Conservation (phyloP, 176 grass and related monocot species). For the Canna indica region DNA sequence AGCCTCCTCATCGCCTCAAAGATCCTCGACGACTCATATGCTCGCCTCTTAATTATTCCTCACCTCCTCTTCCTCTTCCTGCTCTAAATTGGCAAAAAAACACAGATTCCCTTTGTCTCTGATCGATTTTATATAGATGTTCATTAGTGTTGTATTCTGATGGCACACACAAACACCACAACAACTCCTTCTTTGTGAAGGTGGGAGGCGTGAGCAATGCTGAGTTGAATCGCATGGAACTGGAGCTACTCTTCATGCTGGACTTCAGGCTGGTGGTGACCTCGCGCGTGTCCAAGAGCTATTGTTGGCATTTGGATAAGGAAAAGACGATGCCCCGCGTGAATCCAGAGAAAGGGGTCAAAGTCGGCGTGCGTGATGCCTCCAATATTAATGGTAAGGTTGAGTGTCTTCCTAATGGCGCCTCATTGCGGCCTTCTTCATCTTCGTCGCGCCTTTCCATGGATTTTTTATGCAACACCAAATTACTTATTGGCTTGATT, state of each 20-base stretch:
- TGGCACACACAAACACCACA: constrained; percentile 47
- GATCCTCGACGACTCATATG: constrained; percentile 81
- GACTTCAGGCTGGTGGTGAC: constrained; percentile 50
- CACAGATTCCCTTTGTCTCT: no score
- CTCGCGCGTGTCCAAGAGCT: constrained; percentile 40
- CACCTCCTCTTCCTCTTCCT: neutral
- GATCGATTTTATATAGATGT: neutral
- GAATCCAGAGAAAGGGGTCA: neutral
- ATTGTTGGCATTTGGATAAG: constrained; percentile 50
- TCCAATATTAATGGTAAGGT: neutral
- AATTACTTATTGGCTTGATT: no score
- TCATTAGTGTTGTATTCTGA: neutral
- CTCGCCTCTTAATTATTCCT: neutral
- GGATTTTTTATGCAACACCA: neutral
- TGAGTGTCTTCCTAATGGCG: neutral
- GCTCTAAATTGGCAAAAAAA: no score
- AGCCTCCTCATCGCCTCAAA: constrained; percentile 86
- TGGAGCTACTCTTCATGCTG: constrained; percentile 71
- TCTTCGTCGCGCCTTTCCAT: neutral
- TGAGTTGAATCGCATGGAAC: constrained; percentile 77
- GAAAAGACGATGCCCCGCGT: constrained; percentile 16
- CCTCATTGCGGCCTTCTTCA: neutral
- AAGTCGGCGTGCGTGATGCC: no score
- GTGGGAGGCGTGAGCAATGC: constrained; percentile 84
- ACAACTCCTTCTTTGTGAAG: constrained; percentile 88